Evolutionary conservation across 2,329 filamentous ascomycete genomes (phyloP).

Genomic region (Colletotrichum nymphaeae): DNA sequence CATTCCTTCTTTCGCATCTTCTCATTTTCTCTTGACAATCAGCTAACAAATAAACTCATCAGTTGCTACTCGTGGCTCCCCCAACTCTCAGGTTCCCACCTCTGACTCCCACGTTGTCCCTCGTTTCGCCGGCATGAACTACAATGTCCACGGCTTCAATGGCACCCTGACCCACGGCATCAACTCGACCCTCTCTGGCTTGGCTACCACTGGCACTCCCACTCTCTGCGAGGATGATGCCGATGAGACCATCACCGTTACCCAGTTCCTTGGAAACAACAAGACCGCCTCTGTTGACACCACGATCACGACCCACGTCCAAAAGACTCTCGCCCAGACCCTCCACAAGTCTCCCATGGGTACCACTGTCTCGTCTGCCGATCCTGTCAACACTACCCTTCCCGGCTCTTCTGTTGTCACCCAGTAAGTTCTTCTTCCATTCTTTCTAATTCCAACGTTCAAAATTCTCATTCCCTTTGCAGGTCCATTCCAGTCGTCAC

Average conservation of each 20-base stretch:
- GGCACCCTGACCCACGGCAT: slow-evolving; percentile 1
- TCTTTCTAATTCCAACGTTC: background rate
- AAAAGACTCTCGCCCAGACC: slow-evolving; percentile 27
- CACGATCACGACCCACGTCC: slow-evolving; percentile 9
- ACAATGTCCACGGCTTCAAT: slow-evolving; percentile 4
- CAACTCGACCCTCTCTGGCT: slow-evolving; percentile 13
- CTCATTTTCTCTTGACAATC: background rate
- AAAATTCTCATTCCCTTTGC: background rate
- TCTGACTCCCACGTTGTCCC: slow-evolving; percentile 14
- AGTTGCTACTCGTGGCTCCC: slow-evolving; percentile 1
- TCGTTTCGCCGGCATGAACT: slow-evolving; percentile 26
- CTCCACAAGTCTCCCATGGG: slow-evolving; percentile 18
- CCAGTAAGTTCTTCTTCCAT: slow-evolving; percentile 11
- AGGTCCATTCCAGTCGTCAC: slow-evolving; percentile 20
- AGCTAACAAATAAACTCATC: background rate
- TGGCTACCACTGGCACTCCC: background rate
- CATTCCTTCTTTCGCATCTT: background rate
- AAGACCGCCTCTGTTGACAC: slow-evolving; percentile 2
- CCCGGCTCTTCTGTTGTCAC: background rate
- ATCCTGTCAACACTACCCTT: slow-evolving; percentile 14
- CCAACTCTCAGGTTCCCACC: background rate
- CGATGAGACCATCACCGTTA: slow-evolving; percentile 5
- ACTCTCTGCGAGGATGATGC: slow-evolving; percentile 16
- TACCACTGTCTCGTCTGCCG: slow-evolving; percentile 28
- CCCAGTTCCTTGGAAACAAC: background rate